Conservation (phyloP, 192 early-diverging fungal genomes). For the Podila epigama region DNA sequence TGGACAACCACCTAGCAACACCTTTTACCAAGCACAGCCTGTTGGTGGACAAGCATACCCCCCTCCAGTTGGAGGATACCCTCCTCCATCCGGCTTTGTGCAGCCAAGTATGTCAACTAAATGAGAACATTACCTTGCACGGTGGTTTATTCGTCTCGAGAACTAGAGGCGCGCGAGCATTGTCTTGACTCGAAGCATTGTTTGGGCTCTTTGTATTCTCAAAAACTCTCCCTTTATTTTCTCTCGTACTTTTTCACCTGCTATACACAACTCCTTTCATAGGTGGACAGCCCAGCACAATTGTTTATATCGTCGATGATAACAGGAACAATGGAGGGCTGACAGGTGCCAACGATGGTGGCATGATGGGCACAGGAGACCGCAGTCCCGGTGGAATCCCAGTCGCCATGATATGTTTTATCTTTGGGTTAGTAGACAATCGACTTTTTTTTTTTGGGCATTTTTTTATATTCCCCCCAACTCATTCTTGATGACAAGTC, state of each 20-base stretch:
- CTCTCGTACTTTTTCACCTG: not conserved
- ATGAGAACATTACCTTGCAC: too few relatives aligned
- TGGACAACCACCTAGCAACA: not conserved
- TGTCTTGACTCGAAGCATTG: too few relatives aligned
- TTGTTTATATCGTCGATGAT: conserved; percentile 12
- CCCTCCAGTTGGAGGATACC: conserved; percentile 2
- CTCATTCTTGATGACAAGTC: not conserved
- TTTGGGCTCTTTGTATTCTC: too few relatives aligned
- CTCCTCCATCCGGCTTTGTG: not conserved
- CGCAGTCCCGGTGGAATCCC: not conserved
- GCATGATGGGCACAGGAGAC: too few relatives aligned
- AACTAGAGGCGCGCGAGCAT: too few relatives aligned
- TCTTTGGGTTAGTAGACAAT: conserved; percentile 14
- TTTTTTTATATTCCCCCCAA: not conserved
- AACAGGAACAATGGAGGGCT: not conserved
- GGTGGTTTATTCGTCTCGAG: too few relatives aligned
- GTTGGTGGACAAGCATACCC: not conserved
- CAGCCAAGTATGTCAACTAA: too few relatives aligned
- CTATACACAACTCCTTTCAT: too few relatives aligned
- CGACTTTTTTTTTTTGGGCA: not conserved
- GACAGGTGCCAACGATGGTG: not conserved
- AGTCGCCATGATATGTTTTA: conserved; percentile 27
- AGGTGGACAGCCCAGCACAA: not conserved
- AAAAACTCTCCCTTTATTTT: not conserved
- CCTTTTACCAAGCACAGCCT: conserved; percentile 16